Percentiles rank a stretch among this genome's conserved stretches.
Evolutionary conservation across 495 filamentous ascomycete genomes (phyloP).

Genomic region (Umbilicaria muhlenbergii): DNA sequence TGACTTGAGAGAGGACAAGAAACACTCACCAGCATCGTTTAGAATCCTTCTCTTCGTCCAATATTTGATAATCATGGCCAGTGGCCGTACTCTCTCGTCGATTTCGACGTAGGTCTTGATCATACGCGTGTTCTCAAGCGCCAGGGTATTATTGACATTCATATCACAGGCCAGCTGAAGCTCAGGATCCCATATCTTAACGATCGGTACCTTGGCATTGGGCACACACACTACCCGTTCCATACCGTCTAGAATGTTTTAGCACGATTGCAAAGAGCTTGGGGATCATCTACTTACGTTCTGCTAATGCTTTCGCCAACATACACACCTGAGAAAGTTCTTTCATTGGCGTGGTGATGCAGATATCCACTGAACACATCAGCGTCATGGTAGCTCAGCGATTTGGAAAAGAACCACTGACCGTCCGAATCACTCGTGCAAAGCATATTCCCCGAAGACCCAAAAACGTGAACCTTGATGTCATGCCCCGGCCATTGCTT

Average conservation of each 20-base stretch:
- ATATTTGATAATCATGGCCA: slow-evolving; percentile 93
- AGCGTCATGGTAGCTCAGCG: slow-evolving; percentile 2
- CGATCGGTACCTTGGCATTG: slow-evolving; percentile 90
- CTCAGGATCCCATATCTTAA: slow-evolving; percentile 98
- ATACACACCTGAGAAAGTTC: slow-evolving; percentile 75
- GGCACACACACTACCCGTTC: slow-evolving; percentile 85
- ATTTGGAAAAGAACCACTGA: slow-evolving; percentile 25
- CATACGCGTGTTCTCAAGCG: slow-evolving; percentile 94
- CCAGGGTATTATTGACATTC: slow-evolving; percentile 94
- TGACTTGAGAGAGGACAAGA: not conserved
- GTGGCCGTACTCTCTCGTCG: slow-evolving; percentile 73
- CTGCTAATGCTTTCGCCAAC: slow-evolving; percentile 67
- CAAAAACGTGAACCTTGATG: slow-evolving; percentile 86
- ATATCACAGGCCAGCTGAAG: slow-evolving; percentile 85
- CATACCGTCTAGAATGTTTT: slow-evolving; percentile 62
- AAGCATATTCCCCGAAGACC: slow-evolving; percentile 87
- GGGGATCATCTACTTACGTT: slow-evolving; percentile 41
- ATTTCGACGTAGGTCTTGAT: slow-evolving; percentile 94
- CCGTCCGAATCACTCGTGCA: slow-evolving; percentile 96
- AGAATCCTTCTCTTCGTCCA: slow-evolving; percentile 88
- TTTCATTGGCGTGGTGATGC: slow-evolving; percentile 80
- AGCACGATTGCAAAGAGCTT: slow-evolving; percentile 11
- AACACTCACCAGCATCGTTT: slow-evolving; percentile 77
- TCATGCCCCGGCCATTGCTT: slow-evolving; percentile 80
- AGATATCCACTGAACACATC: slow-evolving; percentile 67